phyloP scores from a whole-genome alignment of 1,284 basidiomycete species.

The Phaffia rhodozyma region DNA sequence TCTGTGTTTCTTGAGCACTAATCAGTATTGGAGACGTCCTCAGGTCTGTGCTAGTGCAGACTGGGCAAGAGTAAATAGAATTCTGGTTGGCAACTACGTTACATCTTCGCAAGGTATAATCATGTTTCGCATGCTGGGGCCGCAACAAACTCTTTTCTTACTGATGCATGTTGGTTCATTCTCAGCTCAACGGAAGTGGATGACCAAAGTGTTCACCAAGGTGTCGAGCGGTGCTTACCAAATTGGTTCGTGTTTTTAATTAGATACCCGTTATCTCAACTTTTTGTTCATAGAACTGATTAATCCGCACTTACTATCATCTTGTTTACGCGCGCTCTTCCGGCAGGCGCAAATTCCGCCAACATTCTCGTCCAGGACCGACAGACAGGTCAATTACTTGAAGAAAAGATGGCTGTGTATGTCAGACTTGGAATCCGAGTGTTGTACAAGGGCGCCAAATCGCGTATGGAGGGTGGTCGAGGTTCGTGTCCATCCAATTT shows the following conservation, averaged over 20 bases:
- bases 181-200: slow-evolving; percentile 88
- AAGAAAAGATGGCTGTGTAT: slow-evolving; percentile 80
- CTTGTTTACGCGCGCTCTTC: slow-evolving; percentile 1
- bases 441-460: slow-evolving; percentile 82
- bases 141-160: not conserved
- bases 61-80: slow-evolving; percentile 75
- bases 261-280: too few relatives aligned
- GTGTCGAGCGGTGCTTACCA: slow-evolving; percentile 74
- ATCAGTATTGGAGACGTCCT: slow-evolving; percentile 35
- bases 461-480: slow-evolving; percentile 78
- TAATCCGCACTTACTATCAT: not conserved
- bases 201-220: slow-evolving; percentile 76
- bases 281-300: too few relatives aligned
- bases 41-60: slow-evolving; percentile 88
- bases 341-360: slow-evolving; percentile 57
- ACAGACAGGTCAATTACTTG: slow-evolving; percentile 77
- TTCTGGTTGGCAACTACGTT: slow-evolving; percentile 89
- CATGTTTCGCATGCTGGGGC: too few relatives aligned
- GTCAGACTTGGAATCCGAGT: slow-evolving; percentile 83
- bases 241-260: slow-evolving; percentile 51
- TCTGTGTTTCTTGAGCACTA: too few relatives aligned
- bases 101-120: slow-evolving; percentile 44
- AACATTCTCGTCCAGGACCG: slow-evolving; percentile 95
- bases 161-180: not conserved
- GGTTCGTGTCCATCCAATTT: slow-evolving; percentile 40